These are phyloP conservation scores for Primulina eburnea DNA, from an alignment of 257 asterid species.

Conservation along the genomic window DNA sequence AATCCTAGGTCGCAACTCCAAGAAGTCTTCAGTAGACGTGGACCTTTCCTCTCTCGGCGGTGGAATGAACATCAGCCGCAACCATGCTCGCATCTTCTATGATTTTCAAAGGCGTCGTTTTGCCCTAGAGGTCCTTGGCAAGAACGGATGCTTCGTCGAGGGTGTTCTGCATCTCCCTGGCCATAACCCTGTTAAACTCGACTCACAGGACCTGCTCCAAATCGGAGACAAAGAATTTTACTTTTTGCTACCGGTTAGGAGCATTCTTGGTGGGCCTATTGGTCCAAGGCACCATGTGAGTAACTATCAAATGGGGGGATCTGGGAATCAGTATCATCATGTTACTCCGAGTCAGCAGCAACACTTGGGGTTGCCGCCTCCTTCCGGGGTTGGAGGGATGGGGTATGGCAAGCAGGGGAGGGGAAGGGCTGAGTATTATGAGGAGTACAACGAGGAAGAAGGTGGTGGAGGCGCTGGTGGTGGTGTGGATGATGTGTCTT, in stretches of 20 bases:
- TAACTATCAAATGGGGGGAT: conserved; percentile 36
- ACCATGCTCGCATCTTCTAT: conserved; percentile 97
- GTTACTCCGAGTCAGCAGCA: conserved; percentile 32
- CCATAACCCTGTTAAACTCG: conserved; percentile 79
- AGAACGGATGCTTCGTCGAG: conserved; percentile 92
- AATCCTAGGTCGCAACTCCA: conserved; percentile 88
- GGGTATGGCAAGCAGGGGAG: conserved; percentile 70
- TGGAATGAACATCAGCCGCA: conserved; percentile 99
- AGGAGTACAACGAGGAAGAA: conserved; percentile 61
- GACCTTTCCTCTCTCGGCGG: conserved; percentile 97
- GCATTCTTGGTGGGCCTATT: conserved; percentile 80
- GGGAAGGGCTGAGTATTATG: conserved; percentile 56
- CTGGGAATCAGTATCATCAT: conserved; percentile 34
- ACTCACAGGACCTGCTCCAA: conserved; percentile 88
- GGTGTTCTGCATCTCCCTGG: conserved; percentile 93
- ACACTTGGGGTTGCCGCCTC: conserved; percentile 39
- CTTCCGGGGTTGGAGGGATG: conserved; percentile 34
- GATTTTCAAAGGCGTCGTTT: conserved; percentile 98
- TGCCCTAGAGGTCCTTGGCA: conserved; percentile 93
- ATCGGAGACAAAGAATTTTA: conserved; percentile 95
- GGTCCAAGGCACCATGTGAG: conserved; percentile 65
- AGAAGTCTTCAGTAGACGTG: conserved; percentile 91
- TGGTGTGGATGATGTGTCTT: conserved; percentile 49
- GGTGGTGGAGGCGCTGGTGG: conserved; percentile 40
- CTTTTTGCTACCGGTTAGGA: conserved; percentile 75